Conservation (phyloP, 2,329 filamentous ascomycete genomes). For the Trichoderma endophyticum region DNA sequence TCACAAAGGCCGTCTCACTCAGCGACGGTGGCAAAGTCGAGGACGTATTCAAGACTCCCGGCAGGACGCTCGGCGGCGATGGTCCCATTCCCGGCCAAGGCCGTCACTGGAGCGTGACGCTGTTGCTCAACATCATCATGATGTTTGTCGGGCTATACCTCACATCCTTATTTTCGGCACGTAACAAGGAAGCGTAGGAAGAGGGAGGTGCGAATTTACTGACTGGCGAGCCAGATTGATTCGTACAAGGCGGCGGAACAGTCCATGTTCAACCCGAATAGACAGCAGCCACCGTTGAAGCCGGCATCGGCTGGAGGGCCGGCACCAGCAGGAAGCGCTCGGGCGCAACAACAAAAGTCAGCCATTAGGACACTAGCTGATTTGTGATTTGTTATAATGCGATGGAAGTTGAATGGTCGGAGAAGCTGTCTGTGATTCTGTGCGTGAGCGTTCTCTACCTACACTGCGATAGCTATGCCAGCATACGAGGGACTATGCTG, state of each 20-base stretch:
- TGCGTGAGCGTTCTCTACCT: constrained; percentile 6
- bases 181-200: constrained; percentile 28
- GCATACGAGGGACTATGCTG: background rate
- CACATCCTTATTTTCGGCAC: constrained; percentile 57
- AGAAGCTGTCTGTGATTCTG: background rate
- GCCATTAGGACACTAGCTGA: constrained; percentile 54
- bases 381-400: constrained; percentile 32
- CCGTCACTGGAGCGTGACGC: constrained; percentile 37
- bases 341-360: constrained; percentile 32
- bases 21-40: constrained; percentile 41
- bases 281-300: constrained; percentile 27
- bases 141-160: constrained; percentile 58
- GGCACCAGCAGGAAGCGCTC: constrained; percentile 23
- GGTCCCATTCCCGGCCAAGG: constrained; percentile 22
- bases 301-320: background rate
- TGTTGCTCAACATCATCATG: constrained; percentile 41
- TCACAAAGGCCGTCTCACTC: constrained; percentile 66
- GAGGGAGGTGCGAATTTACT: constrained; percentile 21
- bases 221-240: constrained; percentile 48
- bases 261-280: constrained; percentile 57
- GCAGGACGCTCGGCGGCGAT: constrained; percentile 54
- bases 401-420: background rate
- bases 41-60: constrained; percentile 51
- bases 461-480: background rate
- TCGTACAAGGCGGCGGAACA: constrained; percentile 59